These are phyloP conservation scores for Leccinum obscurum DNA, from an alignment of 768 basidiomycete genomes.

Conservation along the genomic window DNA sequence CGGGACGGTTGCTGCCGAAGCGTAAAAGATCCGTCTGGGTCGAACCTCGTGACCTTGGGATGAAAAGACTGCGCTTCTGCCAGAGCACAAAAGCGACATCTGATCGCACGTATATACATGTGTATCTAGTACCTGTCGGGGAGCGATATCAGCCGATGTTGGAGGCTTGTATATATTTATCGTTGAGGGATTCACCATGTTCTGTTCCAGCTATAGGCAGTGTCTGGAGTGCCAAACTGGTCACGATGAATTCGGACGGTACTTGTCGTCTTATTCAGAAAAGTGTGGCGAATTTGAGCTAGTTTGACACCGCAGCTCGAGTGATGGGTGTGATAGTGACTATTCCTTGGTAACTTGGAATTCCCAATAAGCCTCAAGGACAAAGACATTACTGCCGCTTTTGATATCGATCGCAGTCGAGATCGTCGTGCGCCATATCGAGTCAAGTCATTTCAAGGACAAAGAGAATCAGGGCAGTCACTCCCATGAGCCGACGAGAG, in stretches of 20 bases:
- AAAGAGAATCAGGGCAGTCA: not conserved
- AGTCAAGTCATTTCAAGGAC: not conserved
- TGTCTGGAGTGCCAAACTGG: not conserved
- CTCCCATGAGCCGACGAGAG: not conserved
- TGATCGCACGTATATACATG: constrained; percentile 7
- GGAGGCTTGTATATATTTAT: not conserved
- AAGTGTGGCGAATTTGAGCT: not conserved
- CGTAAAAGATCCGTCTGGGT: constrained; percentile 5
- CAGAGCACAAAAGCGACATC: constrained; percentile 22
- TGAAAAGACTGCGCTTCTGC: not conserved
- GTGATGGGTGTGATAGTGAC: not conserved
- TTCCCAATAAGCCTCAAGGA: not conserved
- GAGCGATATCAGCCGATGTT: constrained; percentile 11
- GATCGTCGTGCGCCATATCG: not conserved
- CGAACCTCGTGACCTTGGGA: not conserved
- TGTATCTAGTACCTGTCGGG: constrained; percentile 16
- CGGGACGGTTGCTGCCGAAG: constrained; percentile 5
- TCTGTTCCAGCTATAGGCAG: not conserved
- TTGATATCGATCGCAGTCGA: not conserved
- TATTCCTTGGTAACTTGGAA: not conserved
- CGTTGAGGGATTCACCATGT: not conserved
- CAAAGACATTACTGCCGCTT: not conserved
- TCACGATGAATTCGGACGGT: not conserved
- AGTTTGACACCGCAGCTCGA: not conserved
- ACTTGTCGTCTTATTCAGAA: not conserved